phyloP scores from a whole-genome alignment of 2,329 filamentous ascomycete genomes.

The Calonectria montana region DNA sequence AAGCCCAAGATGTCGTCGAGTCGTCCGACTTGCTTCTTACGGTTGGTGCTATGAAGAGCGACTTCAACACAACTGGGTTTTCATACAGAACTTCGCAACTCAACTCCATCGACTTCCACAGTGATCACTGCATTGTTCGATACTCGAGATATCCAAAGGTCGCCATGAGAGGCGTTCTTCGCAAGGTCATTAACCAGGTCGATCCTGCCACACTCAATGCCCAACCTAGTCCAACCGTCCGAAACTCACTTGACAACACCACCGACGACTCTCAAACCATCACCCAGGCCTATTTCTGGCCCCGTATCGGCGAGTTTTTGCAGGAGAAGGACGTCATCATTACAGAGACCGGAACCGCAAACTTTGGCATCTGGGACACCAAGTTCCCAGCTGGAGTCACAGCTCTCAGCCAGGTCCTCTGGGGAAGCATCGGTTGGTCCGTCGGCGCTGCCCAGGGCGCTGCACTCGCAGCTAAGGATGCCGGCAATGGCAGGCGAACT shows the following conservation, averaged over 20 bases:
- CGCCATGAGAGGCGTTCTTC: slow-evolving; percentile 81
- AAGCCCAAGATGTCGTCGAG: slow-evolving; percentile 73
- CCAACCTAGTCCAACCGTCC: slow-evolving; percentile 63
- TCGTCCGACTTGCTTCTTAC: slow-evolving; percentile 76
- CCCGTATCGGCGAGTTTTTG: slow-evolving; percentile 78
- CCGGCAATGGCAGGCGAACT: slow-evolving; percentile 69
- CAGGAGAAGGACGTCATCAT: slow-evolving; percentile 80
- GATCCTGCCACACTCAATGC: slow-evolving; percentile 69
- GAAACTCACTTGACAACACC: slow-evolving; percentile 60
- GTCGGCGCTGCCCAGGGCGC: slow-evolving; percentile 72
- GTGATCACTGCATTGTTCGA: slow-evolving; percentile 76
- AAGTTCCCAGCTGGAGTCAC: slow-evolving; percentile 82
- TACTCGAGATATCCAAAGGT: slow-evolving; percentile 84
- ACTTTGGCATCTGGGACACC: slow-evolving; percentile 90
- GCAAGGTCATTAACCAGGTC: slow-evolving; percentile 72
- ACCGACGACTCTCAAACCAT: slow-evolving; percentile 59
- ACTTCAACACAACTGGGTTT: slow-evolving; percentile 88
- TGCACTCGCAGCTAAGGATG: slow-evolving; percentile 79
- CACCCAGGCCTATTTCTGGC: slow-evolving; percentile 82
- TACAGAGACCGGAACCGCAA: slow-evolving; percentile 88
- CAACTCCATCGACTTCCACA: slow-evolving; percentile 85
- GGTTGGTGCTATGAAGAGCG: slow-evolving; percentile 73
- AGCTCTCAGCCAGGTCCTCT: slow-evolving; percentile 81
- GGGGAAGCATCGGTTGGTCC: slow-evolving; percentile 75
- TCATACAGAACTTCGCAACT: slow-evolving; percentile 82